phyloP scores from a whole-genome alignment of 805 yeast species.

The Ogataea parapolymorpha region DNA sequence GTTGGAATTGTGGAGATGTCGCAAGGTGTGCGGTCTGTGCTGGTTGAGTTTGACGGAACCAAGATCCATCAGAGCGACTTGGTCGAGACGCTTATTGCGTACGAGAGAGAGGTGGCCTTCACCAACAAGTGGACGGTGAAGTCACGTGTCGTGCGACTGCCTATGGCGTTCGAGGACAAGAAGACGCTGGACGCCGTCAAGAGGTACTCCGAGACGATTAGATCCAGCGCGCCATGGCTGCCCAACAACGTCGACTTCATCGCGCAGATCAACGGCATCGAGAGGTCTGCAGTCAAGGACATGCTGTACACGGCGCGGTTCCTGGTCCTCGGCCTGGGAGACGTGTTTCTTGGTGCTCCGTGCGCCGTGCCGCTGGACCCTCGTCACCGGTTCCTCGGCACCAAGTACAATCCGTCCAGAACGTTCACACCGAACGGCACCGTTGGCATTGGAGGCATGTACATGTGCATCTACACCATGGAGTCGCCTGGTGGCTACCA shows the following conservation, averaged over 20 bases:
- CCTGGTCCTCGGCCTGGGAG: constrained; percentile 93
- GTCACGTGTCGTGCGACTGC: constrained; percentile 78
- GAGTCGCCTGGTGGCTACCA: constrained; percentile 99
- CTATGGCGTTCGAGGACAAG: constrained; percentile 95
- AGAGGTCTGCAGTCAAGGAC: constrained; percentile 71
- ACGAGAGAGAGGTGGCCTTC: constrained; percentile 71
- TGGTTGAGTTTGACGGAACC: constrained; percentile 75
- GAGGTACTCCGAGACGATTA: constrained; percentile 89
- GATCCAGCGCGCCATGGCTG: constrained; percentile 94
- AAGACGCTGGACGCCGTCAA: constrained; percentile 85
- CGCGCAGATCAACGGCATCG: constrained; percentile 81
- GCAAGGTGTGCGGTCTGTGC: constrained; percentile 93
- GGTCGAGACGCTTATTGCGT: constrained; percentile 61
- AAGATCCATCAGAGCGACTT: constrained; percentile 59
- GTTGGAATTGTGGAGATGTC: constrained; percentile 92
- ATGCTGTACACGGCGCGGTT: constrained; percentile 87
- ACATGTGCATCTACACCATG: constrained; percentile 98
- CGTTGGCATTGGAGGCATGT: constrained; percentile 98
- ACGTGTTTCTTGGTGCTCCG: constrained; percentile 96
- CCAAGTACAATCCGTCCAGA: constrained; percentile 95
- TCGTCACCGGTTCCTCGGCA: constrained; percentile 85
- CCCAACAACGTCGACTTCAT: constrained; percentile 97
- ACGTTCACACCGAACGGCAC: constrained; percentile 95
- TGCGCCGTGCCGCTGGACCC: constrained; percentile 99
- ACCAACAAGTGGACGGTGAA: constrained; percentile 82